Conservation (phyloP, 1,139 yeast genomes). For the Geotrichum europaeum region DNA sequence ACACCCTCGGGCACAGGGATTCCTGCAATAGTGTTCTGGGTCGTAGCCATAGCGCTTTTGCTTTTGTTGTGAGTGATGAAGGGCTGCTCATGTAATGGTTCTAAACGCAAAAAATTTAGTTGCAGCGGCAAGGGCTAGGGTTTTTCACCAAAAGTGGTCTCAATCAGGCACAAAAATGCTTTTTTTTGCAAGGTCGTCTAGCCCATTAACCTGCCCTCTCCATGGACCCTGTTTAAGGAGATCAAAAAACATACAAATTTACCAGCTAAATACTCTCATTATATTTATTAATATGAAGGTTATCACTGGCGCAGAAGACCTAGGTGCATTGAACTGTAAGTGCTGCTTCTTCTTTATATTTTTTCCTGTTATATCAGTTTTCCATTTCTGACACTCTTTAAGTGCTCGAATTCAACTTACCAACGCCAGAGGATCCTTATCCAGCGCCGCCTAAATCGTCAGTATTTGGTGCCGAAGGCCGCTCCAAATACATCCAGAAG, state of each 20-base stretch:
- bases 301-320: constrained; percentile 28
- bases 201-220: too few relatives aligned
- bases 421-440: constrained; percentile 18
- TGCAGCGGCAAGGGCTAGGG: too few relatives aligned
- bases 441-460: constrained; percentile 17
- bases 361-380: background rate
- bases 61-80: background rate
- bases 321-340: constrained; percentile 29
- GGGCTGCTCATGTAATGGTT: background rate
- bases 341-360: background rate
- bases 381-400: background rate
- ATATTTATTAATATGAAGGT: constrained; percentile 24
- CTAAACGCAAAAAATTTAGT: background rate
- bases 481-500: constrained; percentile 30
- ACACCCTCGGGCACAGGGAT: constrained; percentile 39
- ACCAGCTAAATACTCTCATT: background rate
- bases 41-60: background rate
- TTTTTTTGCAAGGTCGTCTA: too few relatives aligned
- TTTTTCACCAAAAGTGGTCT: too few relatives aligned
- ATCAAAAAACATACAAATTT: too few relatives aligned
- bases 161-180: too few relatives aligned
- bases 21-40: constrained; percentile 7
- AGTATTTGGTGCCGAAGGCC: constrained; percentile 27
- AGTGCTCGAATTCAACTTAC: constrained; percentile 18
- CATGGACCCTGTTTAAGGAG: too few relatives aligned